Percentiles rank a stretch among this genome's conserved stretches.
These are phyloP conservation scores for Wilcoxina mikolae DNA, from an alignment of 495 filamentous ascomycete species.

Conservation along the genomic window DNA sequence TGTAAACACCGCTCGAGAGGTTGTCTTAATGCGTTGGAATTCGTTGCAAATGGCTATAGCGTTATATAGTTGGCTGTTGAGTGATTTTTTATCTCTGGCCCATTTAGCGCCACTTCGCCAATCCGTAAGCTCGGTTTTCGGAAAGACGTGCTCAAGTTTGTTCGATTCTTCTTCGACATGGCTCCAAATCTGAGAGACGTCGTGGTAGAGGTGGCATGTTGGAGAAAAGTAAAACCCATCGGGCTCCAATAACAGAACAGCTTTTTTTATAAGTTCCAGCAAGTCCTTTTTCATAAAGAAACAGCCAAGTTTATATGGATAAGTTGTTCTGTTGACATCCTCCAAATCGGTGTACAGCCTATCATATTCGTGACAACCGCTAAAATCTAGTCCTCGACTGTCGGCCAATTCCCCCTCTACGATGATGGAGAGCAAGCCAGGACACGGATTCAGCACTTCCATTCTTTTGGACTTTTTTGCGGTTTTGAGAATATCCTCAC, in stretches of 20 bases:
- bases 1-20: neutral
- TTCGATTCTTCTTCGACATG: conserved; percentile 3
- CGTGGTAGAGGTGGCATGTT: neutral
- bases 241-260: conserved; percentile 8
- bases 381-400: conserved; percentile 11
- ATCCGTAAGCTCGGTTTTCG: neutral
- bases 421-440: conserved; percentile 11
- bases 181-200: conserved; percentile 9
- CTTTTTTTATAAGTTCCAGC: conserved; percentile 11
- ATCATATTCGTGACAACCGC: conserved; percentile 1
- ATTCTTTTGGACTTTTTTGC: neutral
- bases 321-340: neutral
- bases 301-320: conserved; percentile 9
- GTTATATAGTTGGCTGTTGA: conserved; percentile 1
- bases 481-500: neutral
- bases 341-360: conserved; percentile 6
- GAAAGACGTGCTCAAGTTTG: neutral
- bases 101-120: neutral
- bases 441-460: conserved; percentile 9
- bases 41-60: conserved; percentile 14
- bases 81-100: neutral
- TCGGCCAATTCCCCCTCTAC: conserved; percentile 12
- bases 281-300: conserved; percentile 5
- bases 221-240: conserved; percentile 22
- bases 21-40: conserved; percentile 8